phyloP scores from a whole-genome alignment of 495 filamentous ascomycete genomes.

The Daldinia bambusicola region DNA sequence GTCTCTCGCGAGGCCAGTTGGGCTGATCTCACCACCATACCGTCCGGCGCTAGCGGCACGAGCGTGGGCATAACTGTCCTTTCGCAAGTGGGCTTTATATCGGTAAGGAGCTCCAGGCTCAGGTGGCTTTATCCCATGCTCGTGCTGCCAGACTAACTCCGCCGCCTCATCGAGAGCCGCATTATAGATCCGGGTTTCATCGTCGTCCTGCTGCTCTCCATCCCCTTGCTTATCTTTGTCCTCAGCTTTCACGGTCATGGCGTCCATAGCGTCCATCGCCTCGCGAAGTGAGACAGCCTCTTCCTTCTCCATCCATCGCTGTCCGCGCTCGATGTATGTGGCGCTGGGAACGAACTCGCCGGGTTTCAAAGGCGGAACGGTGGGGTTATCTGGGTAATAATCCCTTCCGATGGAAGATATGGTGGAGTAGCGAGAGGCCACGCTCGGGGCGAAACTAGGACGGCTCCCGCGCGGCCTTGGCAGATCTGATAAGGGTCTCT shows the following conservation, averaged over 20 bases:
- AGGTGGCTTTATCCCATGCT: conserved; percentile 67
- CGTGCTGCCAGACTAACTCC: conserved; percentile 86
- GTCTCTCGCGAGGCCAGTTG: conserved; percentile 60
- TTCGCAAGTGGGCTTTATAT: conserved; percentile 69
- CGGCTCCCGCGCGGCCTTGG: conserved; percentile 44
- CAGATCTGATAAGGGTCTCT: conserved; percentile 50
- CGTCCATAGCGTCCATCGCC: conserved; percentile 82
- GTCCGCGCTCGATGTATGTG: conserved; percentile 80
- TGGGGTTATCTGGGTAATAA: conserved; percentile 55
- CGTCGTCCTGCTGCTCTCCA: conserved; percentile 54
- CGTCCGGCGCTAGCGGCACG: conserved; percentile 68
- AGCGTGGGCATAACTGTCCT: conserved; percentile 69
- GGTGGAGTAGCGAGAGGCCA: conserved; percentile 56
- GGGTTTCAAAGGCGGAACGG: conserved; percentile 56
- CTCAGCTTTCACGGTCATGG: conserved; percentile 54
- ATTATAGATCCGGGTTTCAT: conserved; percentile 73
- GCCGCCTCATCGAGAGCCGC: conserved; percentile 88
- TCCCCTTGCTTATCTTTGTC: conserved; percentile 29
- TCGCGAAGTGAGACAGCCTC: conserved; percentile 80
- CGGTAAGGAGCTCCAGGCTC: conserved; percentile 70
- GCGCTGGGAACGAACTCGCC: conserved; percentile 65
- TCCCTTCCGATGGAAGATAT: conserved; percentile 51
- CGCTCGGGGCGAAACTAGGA: conserved; percentile 51
- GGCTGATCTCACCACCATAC: conserved; percentile 59
- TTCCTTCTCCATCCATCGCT: conserved; percentile 87